Base-by-base conservation (phyloP, 1,139 yeast genomes). In the Lodderomyces elongisporus region DNA sequence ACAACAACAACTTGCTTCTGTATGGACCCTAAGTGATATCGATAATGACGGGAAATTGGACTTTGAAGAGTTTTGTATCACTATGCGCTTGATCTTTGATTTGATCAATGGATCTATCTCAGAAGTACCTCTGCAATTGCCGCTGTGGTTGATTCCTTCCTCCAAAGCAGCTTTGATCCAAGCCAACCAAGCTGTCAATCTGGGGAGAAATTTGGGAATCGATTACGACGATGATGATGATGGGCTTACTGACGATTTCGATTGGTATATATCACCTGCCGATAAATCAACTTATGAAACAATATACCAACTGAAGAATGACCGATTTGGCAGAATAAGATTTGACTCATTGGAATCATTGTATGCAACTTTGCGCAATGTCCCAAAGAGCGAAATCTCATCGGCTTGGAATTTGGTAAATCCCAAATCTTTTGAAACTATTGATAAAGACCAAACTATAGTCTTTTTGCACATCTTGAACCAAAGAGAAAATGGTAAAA, bases 1-100 rank as follows among this genome's bases (percentile, higher is more conserved):
- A 35, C 88, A 87, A 40, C 71, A 74, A 24, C 79, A 87, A 51
- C 68, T 93, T 44, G 79, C 85, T 30, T 73, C 77, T 54, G 78
- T 93, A 28, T 91, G 98, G 98, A 87, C 85, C 46, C 62, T 91
- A 29, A 82, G 95, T 12, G 99, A 91, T 56, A 87, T 91, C 35
- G 98, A 91, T 58, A 75, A 76, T 37, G 98, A 91, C 58, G 96
- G 96, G 14, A 70, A 70, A 46, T 70, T 91, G 47, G 99, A 93
- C 57, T 91, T 91, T 56, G 99, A 91, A 58, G 98, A 91, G 61
- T 91, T 91, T 58, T 91, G 97, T 55, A 87, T 91, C 42, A 91
- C 97, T 37, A 93, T 91, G 98, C 72, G 96, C 45, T 71, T 91
- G 41, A 85, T 89, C 32, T 93, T 88, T 55, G 98, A 91, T 56